Conservation (phyloP, 768 basidiomycete genomes). For the Tricholoma sp. region DNA sequence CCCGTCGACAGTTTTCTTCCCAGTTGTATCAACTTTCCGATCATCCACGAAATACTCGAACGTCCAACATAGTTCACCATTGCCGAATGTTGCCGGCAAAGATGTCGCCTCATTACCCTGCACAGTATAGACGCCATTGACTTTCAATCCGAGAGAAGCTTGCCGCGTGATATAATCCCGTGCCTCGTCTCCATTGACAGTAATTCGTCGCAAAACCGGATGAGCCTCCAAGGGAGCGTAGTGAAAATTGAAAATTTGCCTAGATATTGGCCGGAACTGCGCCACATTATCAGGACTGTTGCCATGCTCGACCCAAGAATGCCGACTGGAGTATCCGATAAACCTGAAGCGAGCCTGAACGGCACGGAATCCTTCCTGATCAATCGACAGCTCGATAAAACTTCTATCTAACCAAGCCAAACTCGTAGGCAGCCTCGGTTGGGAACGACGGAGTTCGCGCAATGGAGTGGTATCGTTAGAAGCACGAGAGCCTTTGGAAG, state of each 20-base stretch:
- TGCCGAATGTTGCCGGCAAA: conserved; percentile 15
- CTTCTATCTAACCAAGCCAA: conserved; percentile 51
- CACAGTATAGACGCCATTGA: conserved; percentile 72
- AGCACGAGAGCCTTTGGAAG: neutral
- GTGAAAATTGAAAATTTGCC: conserved; percentile 65
- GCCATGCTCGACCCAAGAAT: conserved; percentile 20
- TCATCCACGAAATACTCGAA: conserved; percentile 78
- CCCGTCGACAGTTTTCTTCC: conserved; percentile 45
- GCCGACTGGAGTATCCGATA: conserved; percentile 39
- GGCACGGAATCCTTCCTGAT: conserved; percentile 79
- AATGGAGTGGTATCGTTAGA: neutral
- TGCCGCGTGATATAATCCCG: conserved; percentile 75
- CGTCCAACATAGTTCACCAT: conserved; percentile 52
- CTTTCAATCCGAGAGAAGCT: conserved; percentile 61
- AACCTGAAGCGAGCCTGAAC: conserved; percentile 56
- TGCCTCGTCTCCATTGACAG: conserved; percentile 58
- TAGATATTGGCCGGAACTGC: conserved; percentile 58
- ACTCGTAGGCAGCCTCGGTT: conserved; percentile 12
- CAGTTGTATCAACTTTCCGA: conserved; percentile 39
- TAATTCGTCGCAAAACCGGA: conserved; percentile 68
- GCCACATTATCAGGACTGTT: conserved; percentile 42
- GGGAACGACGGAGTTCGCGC: neutral
- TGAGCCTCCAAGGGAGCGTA: conserved; percentile 60
- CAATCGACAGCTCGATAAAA: conserved; percentile 62
- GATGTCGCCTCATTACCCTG: conserved; percentile 54